Conservation (phyloP, 2,329 filamentous ascomycete species). For the Thielaviopsis populi region DNA sequence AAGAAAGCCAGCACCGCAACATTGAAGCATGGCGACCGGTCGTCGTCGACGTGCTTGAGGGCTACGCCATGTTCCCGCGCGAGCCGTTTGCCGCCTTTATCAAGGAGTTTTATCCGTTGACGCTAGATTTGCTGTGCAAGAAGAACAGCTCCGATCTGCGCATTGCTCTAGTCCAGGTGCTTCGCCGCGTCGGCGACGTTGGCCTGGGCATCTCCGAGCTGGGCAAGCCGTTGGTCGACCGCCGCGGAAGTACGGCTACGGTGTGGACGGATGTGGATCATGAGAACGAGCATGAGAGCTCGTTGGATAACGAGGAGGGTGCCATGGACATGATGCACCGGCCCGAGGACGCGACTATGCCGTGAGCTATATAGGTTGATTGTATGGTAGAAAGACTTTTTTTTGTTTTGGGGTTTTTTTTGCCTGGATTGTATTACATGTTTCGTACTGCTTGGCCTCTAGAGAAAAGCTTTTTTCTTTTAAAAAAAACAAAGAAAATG, state of each 20-base stretch:
- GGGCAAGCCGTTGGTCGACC: slow-evolving; percentile 26
- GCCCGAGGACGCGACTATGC: neutral
- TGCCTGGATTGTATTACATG: neutral
- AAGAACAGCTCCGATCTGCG: slow-evolving; percentile 72
- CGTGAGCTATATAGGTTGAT: neutral
- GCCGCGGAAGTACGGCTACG: slow-evolving; percentile 22
- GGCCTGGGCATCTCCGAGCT: slow-evolving; percentile 39
- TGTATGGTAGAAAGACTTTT: neutral
- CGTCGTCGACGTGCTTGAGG: slow-evolving; percentile 90
- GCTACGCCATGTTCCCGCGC: slow-evolving; percentile 70
- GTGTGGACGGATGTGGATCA: slow-evolving; percentile 18
- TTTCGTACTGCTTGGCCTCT: neutral
- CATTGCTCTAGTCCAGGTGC: slow-evolving; percentile 57
- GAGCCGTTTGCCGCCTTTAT: slow-evolving; percentile 69
- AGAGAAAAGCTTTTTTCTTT: slow-evolving; percentile 3
- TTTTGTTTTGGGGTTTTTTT: neutral
- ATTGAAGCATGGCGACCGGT: slow-evolving; percentile 95
- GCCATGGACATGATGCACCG: slow-evolving; percentile 22
- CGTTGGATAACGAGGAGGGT: slow-evolving; percentile 21
- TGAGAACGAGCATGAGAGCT: slow-evolving; percentile 15
- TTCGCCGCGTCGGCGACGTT: slow-evolving; percentile 72
- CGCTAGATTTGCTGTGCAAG: slow-evolving; percentile 65
- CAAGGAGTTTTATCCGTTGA: slow-evolving; percentile 69
- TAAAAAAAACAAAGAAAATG: no score
- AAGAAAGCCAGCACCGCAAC: slow-evolving; percentile 93